These are phyloP conservation scores for Fusarium pseudoanthophilum DNA, from an alignment of 2,329 filamentous ascomycete genomes.

Conservation along the genomic window DNA sequence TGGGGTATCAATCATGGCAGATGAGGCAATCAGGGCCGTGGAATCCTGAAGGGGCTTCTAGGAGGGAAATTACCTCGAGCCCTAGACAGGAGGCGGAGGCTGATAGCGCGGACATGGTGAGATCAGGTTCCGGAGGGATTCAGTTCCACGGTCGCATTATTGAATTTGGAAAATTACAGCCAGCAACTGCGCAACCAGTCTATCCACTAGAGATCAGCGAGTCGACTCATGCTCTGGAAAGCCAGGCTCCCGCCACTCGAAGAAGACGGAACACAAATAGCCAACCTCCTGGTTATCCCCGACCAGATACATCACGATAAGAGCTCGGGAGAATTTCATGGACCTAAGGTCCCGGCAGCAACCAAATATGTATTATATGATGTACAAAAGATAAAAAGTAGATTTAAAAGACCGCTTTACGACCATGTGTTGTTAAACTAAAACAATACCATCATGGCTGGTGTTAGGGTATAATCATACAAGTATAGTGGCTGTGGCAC, in stretches of 20 bases:
- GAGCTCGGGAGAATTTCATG: neutral
- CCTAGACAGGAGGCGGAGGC: neutral
- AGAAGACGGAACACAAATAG: neutral
- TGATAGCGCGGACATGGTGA: slow-evolving; percentile 35
- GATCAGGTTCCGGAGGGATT: slow-evolving; percentile 41
- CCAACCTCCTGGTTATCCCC: neutral
- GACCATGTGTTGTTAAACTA: neutral
- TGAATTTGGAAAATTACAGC: slow-evolving; percentile 34
- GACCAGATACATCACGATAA: neutral
- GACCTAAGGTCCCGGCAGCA: neutral
- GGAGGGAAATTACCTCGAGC: slow-evolving; percentile 2
- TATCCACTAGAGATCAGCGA: slow-evolving; percentile 34
- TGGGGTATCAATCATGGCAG: slow-evolving; percentile 25
- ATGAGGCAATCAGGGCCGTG: slow-evolving; percentile 30
- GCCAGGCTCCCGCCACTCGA: slow-evolving; percentile 3
- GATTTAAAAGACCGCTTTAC: neutral
- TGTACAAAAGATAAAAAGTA: neutral
- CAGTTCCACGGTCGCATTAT: slow-evolving; percentile 39
- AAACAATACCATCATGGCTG: neutral
- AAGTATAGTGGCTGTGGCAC: neutral
- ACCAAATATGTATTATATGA: neutral
- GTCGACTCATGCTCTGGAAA: slow-evolving; percentile 3
- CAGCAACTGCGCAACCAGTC: neutral
- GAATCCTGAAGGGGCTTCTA: slow-evolving; percentile 20
- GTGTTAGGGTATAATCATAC: neutral